A percentile compares a stretch with the other conserved stretches of the same genome.
Evolutionary conservation across 495 filamentous ascomycete genomes (phyloP).

Genomic region (Podospora fimiseda): DNA sequence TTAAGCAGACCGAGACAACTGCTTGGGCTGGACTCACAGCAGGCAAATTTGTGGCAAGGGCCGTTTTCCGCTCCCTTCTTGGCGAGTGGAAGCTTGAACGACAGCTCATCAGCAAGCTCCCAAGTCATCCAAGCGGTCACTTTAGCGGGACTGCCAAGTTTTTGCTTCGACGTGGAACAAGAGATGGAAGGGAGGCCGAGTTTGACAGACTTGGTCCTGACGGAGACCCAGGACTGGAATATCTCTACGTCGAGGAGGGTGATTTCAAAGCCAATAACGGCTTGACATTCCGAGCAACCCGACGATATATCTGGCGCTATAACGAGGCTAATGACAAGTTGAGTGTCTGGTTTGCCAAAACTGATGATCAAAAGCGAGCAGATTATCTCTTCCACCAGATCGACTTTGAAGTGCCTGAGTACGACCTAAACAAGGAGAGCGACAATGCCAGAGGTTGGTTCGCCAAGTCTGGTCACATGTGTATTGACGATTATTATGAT

Average conservation of each 20-base stretch:
- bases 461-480: slow-evolving; percentile 56
- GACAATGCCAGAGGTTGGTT: slow-evolving; percentile 38
- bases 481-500: slow-evolving; percentile 58
- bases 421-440: slow-evolving; percentile 6
- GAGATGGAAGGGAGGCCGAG: slow-evolving; percentile 38
- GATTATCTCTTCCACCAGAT: slow-evolving; percentile 64
- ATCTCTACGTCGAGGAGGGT: slow-evolving; percentile 61
- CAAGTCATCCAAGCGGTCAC: slow-evolving; percentile 51
- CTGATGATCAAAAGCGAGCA: slow-evolving; percentile 46
- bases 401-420: slow-evolving; percentile 29
- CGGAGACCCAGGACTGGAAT: slow-evolving; percentile 49
- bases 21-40: slow-evolving; percentile 29
- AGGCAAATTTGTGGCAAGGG: slow-evolving; percentile 48
- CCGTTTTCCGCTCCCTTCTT: slow-evolving; percentile 66
- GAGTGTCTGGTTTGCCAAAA: slow-evolving; percentile 62
- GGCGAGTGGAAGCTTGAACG: slow-evolving; percentile 62
- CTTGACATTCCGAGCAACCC: slow-evolving; percentile 42
- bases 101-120: slow-evolving; percentile 37
- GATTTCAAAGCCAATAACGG: slow-evolving; percentile 46
- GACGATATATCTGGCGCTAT: slow-evolving; percentile 55
- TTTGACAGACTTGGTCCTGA: slow-evolving; percentile 15
- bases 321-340: slow-evolving; percentile 46
- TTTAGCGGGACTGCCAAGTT: slow-evolving; percentile 59
- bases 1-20: slow-evolving; percentile 29
- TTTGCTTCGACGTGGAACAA: slow-evolving; percentile 48